phyloP scores from a whole-genome alignment of 495 filamentous ascomycete genomes.

The Rhizodiscina lignyota region DNA sequence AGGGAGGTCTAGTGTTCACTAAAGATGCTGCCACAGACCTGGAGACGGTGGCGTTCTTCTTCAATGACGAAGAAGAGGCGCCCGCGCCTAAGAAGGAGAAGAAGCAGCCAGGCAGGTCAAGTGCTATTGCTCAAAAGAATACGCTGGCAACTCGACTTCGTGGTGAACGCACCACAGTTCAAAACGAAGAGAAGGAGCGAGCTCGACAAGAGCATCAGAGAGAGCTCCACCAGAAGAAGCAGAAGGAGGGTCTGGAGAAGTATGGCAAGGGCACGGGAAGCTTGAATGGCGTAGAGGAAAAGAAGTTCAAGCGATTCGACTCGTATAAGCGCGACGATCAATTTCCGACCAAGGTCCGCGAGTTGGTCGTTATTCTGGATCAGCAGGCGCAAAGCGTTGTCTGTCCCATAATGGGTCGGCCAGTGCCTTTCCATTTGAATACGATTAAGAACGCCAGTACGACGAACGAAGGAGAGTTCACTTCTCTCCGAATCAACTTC shows the following conservation, averaged over 20 bases:
- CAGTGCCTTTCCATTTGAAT: constrained; percentile 97
- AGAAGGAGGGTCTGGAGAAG: constrained; percentile 65
- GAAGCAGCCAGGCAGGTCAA: constrained; percentile 66
- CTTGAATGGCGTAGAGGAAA: constrained; percentile 77
- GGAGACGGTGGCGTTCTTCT: constrained; percentile 90
- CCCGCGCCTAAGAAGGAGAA: constrained; percentile 53
- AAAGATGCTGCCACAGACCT: constrained; percentile 78
- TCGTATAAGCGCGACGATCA: constrained; percentile 98
- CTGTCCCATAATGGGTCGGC: constrained; percentile 91
- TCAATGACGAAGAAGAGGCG: constrained; percentile 46
- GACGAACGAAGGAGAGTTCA: constrained; percentile 64
- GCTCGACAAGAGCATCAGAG: constrained; percentile 85
- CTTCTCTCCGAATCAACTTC: constrained; percentile 92
- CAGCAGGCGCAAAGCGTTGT: constrained; percentile 77
- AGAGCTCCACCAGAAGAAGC: constrained; percentile 73
- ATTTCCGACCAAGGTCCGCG: constrained; percentile 64
- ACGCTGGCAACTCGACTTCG: constrained; percentile 87
- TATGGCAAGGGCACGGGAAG: constrained; percentile 68
- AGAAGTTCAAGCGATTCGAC: constrained; percentile 96
- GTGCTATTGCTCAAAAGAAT: constrained; percentile 74
- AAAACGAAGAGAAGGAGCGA: constrained; percentile 80
- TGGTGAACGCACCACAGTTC: constrained; percentile 68
- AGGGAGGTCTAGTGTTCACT: constrained; percentile 74
- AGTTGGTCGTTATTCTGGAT: constrained; percentile 79
- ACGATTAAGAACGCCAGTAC: constrained; percentile 73